Conservation (phyloP, 805 yeast species). For the Dipodascus geniculatus region DNA sequence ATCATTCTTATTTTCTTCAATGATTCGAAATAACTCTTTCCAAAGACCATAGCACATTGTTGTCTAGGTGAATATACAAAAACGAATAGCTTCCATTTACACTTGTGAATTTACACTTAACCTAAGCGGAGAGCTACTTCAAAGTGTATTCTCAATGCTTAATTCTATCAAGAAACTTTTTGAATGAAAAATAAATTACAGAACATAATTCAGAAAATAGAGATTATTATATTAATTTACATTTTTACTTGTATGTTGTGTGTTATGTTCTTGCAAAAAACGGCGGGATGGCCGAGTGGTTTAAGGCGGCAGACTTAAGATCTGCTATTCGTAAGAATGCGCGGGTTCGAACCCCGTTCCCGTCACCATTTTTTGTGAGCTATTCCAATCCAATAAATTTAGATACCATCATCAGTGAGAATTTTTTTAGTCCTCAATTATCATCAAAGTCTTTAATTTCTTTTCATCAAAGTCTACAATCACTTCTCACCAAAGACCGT, state of each 20-base stretch:
- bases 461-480: neutral
- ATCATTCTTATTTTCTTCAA: too few relatives aligned
- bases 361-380: constrained; percentile 9
- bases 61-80: too few relatives aligned
- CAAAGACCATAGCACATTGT: too few relatives aligned
- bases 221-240: too few relatives aligned
- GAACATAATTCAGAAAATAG: too few relatives aligned
- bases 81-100: too few relatives aligned
- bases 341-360: constrained; percentile 18
- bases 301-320: constrained; percentile 30
- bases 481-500: neutral
- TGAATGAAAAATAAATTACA: neutral
- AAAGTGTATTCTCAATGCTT: too few relatives aligned
- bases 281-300: constrained; percentile 30
- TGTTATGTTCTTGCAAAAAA: neutral
- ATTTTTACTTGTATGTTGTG: too few relatives aligned
- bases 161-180: neutral
- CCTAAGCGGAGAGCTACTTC: too few relatives aligned
- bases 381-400: neutral
- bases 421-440: neutral
- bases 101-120: neutral
- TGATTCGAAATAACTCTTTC: too few relatives aligned
- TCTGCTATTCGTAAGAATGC: constrained; percentile 25
- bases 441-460: neutral
- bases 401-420: neutral